phyloP scores from a whole-genome alignment of 805 yeast genomes.

The Zygosaccharomyces siamensis region DNA sequence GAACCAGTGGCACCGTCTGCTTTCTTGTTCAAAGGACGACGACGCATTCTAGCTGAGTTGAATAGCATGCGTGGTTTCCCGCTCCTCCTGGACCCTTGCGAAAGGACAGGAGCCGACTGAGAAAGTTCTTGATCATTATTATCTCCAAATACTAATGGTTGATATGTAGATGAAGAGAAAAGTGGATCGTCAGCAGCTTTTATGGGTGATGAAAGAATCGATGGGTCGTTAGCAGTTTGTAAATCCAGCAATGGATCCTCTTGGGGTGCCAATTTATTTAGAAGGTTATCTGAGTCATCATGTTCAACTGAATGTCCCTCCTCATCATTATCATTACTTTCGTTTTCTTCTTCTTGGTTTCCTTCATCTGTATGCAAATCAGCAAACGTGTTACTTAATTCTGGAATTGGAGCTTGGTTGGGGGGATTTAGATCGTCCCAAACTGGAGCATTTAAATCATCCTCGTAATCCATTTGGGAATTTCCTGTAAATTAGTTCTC shows the following conservation, averaged over 20 bases:
- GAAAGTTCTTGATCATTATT: conserved; percentile 14
- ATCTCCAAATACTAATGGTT: conserved; percentile 17
- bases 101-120: conserved; percentile 8
- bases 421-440: conserved; percentile 32
- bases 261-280: conserved; percentile 28
- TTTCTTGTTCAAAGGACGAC: conserved; percentile 24
- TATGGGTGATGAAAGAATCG: conserved; percentile 21
- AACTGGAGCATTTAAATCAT: conserved; percentile 32
- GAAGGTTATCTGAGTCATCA: conserved; percentile 21
- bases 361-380: conserved; percentile 19
- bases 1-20: conserved; percentile 12
- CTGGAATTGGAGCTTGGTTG: conserved; percentile 8
- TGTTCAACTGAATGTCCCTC: conserved; percentile 18
- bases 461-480: conserved; percentile 25
- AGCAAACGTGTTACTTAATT: conserved; percentile 20
- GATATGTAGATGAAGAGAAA: conserved; percentile 29
- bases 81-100: conserved; percentile 39
- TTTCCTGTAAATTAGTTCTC: background rate
- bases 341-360: conserved; percentile 19
- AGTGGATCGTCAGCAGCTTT: conserved; percentile 31
- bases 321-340: conserved; percentile 16
- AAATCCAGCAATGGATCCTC: conserved; percentile 41
- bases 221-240: conserved; percentile 29
- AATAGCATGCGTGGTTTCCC: conserved; percentile 41
- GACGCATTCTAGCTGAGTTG: conserved; percentile 45